Evolutionary conservation across 805 yeast species (phyloP), one percentile per base, ranked within the genome.

Genomic region (Yamadazyma tumulicola): DNA sequence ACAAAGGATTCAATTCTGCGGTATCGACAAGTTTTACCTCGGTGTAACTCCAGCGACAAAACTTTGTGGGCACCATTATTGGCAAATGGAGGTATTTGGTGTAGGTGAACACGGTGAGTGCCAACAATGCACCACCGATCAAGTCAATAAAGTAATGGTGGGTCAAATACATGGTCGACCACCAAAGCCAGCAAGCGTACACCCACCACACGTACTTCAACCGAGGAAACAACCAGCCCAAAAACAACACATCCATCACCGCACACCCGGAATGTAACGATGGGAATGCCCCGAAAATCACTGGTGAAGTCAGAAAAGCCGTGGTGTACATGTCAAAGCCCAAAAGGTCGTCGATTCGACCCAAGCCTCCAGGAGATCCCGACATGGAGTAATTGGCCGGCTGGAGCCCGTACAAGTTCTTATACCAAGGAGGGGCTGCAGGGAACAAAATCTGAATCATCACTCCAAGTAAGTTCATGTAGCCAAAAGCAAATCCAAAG

Each of bases 341-440:
- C 25, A 91, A 61, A 28, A 93, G 54, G 39, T 67, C 55, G 59
- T 91, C 98, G 38, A 91, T 86, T 49, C 97, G 74, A 9, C 79
- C 91, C 43, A 91, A 72, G 0, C 98, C 98, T 47, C 97, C 98
- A 0, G 98, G 95, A 1, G 95, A 83, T 9, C 97, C 98, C 31
- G 71, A 69, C 95, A 91, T 88, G 35, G 81, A 67, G 59, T 91
- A 91, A 60, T 87, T 78, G 2, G 97, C 97, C 19, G 96, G 93
- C 35, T 77, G 81, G 40, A 89, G 71, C 1, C 96, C 96, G 54
- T 91, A 81, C 31, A 81, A 58, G 39, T 77, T 77, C 51, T 85
- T 84, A 57, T 91, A 91, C 98, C 98, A 91, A 13, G 98, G 98
- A 10, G 98, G 95, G 35, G 97, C 97, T 32, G 93, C 85, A 5